phyloP scores from a whole-genome alignment of 2,329 filamentous ascomycete genomes.

The Ophiostoma pallidulum region DNA sequence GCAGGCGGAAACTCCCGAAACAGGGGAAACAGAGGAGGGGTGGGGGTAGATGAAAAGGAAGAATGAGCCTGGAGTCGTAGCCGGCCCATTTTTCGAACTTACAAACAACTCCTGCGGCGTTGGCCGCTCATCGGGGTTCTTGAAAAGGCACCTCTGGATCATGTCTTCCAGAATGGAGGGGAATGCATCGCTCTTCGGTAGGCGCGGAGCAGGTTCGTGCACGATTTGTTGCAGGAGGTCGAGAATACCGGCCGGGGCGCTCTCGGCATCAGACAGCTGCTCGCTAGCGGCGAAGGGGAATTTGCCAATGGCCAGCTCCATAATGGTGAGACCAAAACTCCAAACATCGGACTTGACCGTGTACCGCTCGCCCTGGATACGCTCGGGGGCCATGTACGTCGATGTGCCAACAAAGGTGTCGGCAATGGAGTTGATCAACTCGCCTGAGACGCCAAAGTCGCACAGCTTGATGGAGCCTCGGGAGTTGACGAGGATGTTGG shows the following conservation, averaged over 20 bases:
- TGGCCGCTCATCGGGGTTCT: conserved; percentile 78
- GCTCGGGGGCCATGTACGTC: conserved; percentile 97
- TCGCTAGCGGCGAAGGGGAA: conserved; percentile 83
- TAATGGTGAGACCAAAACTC: conserved; percentile 91
- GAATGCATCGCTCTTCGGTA: conserved; percentile 97
- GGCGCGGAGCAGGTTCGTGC: conserved; percentile 82
- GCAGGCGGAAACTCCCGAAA: neutral
- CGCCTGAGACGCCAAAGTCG: conserved; percentile 97
- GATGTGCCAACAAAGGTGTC: conserved; percentile 98
- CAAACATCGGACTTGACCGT: conserved; percentile 98
- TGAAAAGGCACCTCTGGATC: conserved; percentile 90
- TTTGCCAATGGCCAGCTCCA: conserved; percentile 95
- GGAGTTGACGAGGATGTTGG: conserved; percentile 94
- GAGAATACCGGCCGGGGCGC: conserved; percentile 85
- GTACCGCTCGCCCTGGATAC: conserved; percentile 94
- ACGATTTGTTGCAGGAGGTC: conserved; percentile 97
- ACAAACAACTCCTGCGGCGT: conserved; percentile 92
- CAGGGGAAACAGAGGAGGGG: neutral
- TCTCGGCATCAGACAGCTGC: conserved; percentile 61
- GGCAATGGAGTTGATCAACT: conserved; percentile 94
- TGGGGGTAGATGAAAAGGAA: neutral
- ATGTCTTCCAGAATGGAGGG: conserved; percentile 91
- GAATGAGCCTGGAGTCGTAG: neutral
- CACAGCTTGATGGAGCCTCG: conserved; percentile 92
- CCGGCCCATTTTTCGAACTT: conserved; percentile 28